Percentiles rank a stretch among this genome's conserved stretches.
Conservation (phyloP, 805 yeast genomes). For the Metschnikowia matae region DNA sequence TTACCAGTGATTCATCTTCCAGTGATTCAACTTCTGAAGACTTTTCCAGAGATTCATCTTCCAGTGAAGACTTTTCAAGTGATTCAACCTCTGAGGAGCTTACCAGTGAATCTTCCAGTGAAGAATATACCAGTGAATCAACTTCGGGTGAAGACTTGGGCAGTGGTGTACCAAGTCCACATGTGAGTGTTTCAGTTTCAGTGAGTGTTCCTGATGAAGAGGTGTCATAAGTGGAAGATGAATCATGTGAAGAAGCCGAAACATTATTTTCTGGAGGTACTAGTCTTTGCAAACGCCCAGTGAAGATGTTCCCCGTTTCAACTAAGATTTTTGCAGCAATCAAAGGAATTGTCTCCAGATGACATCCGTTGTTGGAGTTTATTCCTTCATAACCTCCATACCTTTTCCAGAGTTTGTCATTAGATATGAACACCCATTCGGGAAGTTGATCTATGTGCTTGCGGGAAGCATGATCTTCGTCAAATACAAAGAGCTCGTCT, state of each 20-base stretch:
- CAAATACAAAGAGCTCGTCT: neutral
- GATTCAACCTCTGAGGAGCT: no score
- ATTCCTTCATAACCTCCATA: slow-evolving; percentile 1
- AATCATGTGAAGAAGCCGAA: neutral
- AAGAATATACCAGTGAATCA: no score
- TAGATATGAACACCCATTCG: neutral
- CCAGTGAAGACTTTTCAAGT: no score
- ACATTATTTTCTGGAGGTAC: neutral
- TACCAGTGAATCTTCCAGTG: no score
- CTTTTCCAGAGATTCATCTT: no score
- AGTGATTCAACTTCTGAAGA: no score
- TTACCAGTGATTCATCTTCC: no score
- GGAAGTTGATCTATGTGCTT: neutral
- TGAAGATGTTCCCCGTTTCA: neutral
- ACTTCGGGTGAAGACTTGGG: no score
- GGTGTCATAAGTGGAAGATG: neutral
- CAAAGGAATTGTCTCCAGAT: neutral
- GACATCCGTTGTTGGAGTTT: neutral
- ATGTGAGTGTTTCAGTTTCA: neutral
- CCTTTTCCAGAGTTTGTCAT: neutral
- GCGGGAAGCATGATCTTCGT: neutral
- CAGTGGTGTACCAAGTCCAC: no score
- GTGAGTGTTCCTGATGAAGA: neutral
- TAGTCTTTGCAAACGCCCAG: neutral
- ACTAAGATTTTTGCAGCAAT: neutral